These are phyloP conservation scores for Linum trigynum DNA, from an alignment of 345 rosid species.

Conservation along the genomic window DNA sequence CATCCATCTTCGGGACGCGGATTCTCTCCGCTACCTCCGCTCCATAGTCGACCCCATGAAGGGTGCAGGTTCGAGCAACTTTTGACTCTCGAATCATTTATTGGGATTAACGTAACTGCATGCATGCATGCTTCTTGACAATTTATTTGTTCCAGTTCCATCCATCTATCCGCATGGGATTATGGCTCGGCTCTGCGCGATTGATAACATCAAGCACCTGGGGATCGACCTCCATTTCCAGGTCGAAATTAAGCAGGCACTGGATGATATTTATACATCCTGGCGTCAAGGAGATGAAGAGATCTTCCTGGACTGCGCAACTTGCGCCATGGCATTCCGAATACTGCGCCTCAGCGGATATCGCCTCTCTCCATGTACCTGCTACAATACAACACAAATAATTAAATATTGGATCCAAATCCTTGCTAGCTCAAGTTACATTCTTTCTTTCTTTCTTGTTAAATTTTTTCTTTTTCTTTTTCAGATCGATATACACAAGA, in stretches of 20 bases:
- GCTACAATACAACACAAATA: background rate
- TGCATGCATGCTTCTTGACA: too few species aligned
- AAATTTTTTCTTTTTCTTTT: background rate
- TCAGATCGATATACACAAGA: background rate
- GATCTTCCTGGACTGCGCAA: conserved; percentile 42
- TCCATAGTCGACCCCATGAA: too few species aligned
- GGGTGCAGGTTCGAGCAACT: too few species aligned
- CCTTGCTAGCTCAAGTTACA: background rate
- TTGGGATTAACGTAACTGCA: too few species aligned
- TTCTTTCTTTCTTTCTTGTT: background rate
- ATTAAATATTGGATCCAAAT: too few species aligned
- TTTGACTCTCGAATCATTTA: too few species aligned
- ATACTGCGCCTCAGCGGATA: conserved; percentile 55
- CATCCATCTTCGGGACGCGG: too few species aligned
- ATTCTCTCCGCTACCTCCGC: too few species aligned
- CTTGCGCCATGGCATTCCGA: conserved; percentile 71
- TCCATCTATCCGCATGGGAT: conserved; percentile 52
- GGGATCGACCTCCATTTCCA: conserved; percentile 57
- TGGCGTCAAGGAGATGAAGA: conserved; percentile 72
- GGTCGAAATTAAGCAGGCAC: conserved; percentile 36
- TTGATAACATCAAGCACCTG: conserved; percentile 55
- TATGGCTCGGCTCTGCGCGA: conserved; percentile 43
- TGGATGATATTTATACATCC: conserved; percentile 66
- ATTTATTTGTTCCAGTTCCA: conserved; percentile 41
- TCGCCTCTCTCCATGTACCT: conserved; percentile 59